Evolutionary conservation across 371 early-diverging fungal species (phyloP), one percentile per base, ranked within the genome.

Genomic region (Fennellomyces sp.): DNA sequence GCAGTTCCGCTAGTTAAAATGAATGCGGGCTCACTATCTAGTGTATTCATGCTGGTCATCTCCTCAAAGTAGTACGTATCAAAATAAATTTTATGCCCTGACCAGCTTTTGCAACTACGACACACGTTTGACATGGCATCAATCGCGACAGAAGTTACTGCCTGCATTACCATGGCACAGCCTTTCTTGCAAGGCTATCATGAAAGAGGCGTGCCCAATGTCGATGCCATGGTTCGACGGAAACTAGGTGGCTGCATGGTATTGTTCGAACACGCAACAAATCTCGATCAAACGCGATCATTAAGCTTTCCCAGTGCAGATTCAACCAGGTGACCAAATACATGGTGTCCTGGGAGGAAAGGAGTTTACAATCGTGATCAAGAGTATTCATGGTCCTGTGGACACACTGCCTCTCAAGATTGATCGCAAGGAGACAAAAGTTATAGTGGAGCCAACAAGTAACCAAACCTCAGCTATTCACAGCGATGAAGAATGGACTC

Each of bases 1-100:
- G 12, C 7, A 11, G 23, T 45, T 8, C 45, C 5, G n/a, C 12
- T 25, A 4, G 31, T 50, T 19, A 59, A 60, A 42, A 64, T 70
- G 2, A 62, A 59, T 59, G 54, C 72, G 36, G 73, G 72, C 0
- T 63, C 66, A 23, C 28, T 77, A 13, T 58, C 69, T 4, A 77
- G 77, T 58, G 74, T 77, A 1, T 73, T 77, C 59, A 26, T 76
- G 8, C 52, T 76, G 1, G 72, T 69, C 38, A 76, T 76, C 35
- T 48, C 35, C 13, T 27, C 45, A n/a, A 45, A 45, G 23, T 45
- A 45, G n/a, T n/a, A n/a, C n/a, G n/a, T n/a, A n/a, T n/a, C n/a
- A n/a, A n/a, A n/a, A n/a, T n/a, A n/a, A n/a, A n/a, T n/a, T n/a
- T n/a, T n/a, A n/a, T n/a, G n/a, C n/a, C n/a, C n/a, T n/a, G n/a